Conservation (phyloP, 2,329 filamentous ascomycete species). For the Alternaria dauci region DNA sequence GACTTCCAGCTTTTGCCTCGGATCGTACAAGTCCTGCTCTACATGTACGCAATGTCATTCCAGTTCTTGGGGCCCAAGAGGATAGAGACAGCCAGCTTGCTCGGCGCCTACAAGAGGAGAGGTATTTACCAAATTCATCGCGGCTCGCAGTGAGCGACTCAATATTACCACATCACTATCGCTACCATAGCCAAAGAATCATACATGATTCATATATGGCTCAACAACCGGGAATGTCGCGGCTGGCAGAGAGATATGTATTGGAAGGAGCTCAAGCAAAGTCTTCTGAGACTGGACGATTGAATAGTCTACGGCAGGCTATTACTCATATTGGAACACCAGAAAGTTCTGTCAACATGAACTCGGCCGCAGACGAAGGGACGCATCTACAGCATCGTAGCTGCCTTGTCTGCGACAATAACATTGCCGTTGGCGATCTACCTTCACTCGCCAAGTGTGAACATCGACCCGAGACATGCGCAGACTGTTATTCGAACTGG, state of each 20-base stretch:
- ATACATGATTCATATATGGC: too few species aligned
- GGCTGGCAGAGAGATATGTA: neutral
- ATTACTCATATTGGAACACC: constrained; percentile 9
- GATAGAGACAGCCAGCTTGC: constrained; percentile 14
- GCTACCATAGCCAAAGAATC: too few species aligned
- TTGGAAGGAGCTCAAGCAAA: neutral
- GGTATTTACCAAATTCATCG: neutral
- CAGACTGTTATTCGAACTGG: constrained; percentile 51
- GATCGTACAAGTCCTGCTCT: neutral
- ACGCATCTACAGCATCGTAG: constrained; percentile 9
- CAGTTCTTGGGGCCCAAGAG: neutral
- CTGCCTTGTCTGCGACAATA: constrained; percentile 36
- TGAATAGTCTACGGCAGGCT: neutral
- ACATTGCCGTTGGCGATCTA: constrained; percentile 20
- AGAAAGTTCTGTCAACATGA: constrained; percentile 18
- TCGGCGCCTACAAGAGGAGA: neutral
- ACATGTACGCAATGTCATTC: neutral
- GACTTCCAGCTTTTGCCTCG: neutral
- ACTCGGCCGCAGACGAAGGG: constrained; percentile 10
- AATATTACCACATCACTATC: too few species aligned
- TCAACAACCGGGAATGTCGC: neutral
- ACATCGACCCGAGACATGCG: constrained; percentile 49
- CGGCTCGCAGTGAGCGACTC: neutral
- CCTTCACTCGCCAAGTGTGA: constrained; percentile 42
- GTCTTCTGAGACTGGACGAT: neutral